Percentiles rank a stretch among this genome's conserved stretches.
Evolutionary conservation across 2,329 filamentous ascomycete genomes (phyloP).

Genomic region (Macrophomina pseudophaseolina): DNA sequence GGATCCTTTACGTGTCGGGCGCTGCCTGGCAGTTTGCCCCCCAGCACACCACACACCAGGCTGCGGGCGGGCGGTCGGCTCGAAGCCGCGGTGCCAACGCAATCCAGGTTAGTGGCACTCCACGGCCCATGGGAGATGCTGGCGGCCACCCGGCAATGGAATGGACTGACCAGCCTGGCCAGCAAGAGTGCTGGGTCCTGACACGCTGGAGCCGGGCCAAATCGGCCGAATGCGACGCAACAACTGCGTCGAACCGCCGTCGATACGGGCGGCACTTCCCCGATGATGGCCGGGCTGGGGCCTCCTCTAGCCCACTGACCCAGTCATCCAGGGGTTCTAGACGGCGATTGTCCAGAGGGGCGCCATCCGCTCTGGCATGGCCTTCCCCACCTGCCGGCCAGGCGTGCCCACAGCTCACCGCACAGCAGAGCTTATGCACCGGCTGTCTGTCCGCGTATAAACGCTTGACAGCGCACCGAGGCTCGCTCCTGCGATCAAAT

Average conservation of each 20-base stretch:
- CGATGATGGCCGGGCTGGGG: constrained; percentile 18
- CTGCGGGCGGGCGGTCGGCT: constrained; percentile 20
- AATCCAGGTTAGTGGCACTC: constrained; percentile 10
- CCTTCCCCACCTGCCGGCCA: constrained; percentile 25
- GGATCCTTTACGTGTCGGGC: constrained; percentile 23
- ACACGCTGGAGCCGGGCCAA: constrained; percentile 11
- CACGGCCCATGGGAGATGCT: constrained; percentile 4
- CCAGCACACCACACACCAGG: neutral
- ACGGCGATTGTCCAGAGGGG: constrained; percentile 13
- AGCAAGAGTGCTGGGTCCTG: neutral
- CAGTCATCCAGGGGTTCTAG: constrained; percentile 15
- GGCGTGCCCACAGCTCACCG: constrained; percentile 22
- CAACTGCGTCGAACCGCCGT: constrained; percentile 5
- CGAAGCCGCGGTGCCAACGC: constrained; percentile 21
- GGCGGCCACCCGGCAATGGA: constrained; percentile 15
- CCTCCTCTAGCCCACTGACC: neutral
- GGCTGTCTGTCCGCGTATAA: constrained; percentile 36
- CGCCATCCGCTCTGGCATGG: constrained; percentile 14
- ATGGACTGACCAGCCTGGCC: constrained; percentile 18
- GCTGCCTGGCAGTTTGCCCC: constrained; percentile 15
- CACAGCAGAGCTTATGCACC: constrained; percentile 26
- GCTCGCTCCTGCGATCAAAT: constrained; percentile 28
- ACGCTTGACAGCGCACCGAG: constrained; percentile 46
- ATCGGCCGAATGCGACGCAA: constrained; percentile 17
- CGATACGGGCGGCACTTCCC: constrained; percentile 13